Evolutionary conservation across 352 stramenopile species (phyloP).

Genomic region (Phytophthora fragariaefolia): DNA sequence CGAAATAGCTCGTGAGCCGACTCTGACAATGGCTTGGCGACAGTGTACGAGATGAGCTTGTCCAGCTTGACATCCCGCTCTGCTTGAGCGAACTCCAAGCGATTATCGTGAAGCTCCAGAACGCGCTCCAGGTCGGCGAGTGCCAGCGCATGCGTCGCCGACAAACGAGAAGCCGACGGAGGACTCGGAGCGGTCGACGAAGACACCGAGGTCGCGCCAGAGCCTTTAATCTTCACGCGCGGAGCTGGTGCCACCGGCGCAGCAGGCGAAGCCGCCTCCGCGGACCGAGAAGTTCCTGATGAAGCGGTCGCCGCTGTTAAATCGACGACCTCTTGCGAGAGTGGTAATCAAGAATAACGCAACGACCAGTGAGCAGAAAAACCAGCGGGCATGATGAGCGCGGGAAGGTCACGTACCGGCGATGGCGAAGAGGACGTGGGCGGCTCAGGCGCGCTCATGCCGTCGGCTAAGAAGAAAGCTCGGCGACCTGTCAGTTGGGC

Average conservation of each 20-base stretch:
- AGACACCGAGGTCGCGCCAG: background rate
- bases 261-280: background rate
- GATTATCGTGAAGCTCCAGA: background rate
- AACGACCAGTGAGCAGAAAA: background rate
- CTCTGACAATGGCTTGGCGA: background rate
- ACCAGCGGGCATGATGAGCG: no score
- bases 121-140: background rate
- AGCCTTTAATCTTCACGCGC: background rate
- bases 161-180: background rate
- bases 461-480: background rate
- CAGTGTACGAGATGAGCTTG: background rate
- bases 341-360: background rate
- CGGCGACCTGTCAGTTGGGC: background rate
- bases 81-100: background rate
- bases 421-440: no score
- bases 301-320: background rate
- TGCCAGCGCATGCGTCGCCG: background rate
- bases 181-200: background rate
- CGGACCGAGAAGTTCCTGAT: background rate
- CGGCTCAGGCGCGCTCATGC: no score
- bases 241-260: no score
- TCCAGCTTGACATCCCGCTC: background rate
- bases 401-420: no score
- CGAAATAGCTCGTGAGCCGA: background rate
- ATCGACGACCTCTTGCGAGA: background rate